Evolutionary conservation across 805 yeast species (phyloP).

Genomic region (Myxozyma melibiosi): DNA sequence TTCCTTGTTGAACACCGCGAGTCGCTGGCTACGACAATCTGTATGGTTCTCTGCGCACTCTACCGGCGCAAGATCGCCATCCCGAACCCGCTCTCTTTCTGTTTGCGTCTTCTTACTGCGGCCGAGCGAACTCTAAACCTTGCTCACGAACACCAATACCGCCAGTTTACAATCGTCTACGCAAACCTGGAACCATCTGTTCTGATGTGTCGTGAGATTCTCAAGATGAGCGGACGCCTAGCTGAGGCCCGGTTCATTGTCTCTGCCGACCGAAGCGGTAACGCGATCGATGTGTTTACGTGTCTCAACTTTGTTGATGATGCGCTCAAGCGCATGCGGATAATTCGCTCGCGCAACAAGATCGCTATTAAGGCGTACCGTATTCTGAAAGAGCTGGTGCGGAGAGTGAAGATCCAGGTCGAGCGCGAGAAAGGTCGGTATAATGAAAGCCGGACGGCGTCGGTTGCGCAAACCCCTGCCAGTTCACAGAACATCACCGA

Average conservation of each 20-base stretch:
- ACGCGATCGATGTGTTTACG: slow-evolving; percentile 25
- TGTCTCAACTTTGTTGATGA: slow-evolving; percentile 29
- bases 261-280: slow-evolving; percentile 23
- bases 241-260: slow-evolving; percentile 27
- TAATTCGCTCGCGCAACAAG: slow-evolving; percentile 20
- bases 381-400: slow-evolving; percentile 26
- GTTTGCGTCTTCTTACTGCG: slow-evolving; percentile 28
- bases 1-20: slow-evolving; percentile 23
- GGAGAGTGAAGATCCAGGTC: slow-evolving; percentile 28
- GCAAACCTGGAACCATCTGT: slow-evolving; percentile 28
- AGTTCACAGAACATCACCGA: background rate
- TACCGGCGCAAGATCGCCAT: slow-evolving; percentile 25
- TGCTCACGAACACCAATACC: slow-evolving; percentile 25
- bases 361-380: slow-evolving; percentile 28
- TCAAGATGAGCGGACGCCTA: slow-evolving; percentile 26
- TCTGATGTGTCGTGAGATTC: slow-evolving; percentile 31
- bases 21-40: slow-evolving; percentile 25
- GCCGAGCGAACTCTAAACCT: slow-evolving; percentile 19
- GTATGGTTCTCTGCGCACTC: slow-evolving; percentile 29
- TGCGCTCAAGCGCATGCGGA: slow-evolving; percentile 18
- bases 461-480: slow-evolving; percentile 1
- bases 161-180: slow-evolving; percentile 33
- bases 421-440: slow-evolving; percentile 27
- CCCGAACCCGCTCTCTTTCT: slow-evolving; percentile 30
- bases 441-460: background rate